These are phyloP conservation scores for Hyphodiscus hymeniophilus DNA, from an alignment of 495 filamentous ascomycete genomes.

Conservation along the genomic window DNA sequence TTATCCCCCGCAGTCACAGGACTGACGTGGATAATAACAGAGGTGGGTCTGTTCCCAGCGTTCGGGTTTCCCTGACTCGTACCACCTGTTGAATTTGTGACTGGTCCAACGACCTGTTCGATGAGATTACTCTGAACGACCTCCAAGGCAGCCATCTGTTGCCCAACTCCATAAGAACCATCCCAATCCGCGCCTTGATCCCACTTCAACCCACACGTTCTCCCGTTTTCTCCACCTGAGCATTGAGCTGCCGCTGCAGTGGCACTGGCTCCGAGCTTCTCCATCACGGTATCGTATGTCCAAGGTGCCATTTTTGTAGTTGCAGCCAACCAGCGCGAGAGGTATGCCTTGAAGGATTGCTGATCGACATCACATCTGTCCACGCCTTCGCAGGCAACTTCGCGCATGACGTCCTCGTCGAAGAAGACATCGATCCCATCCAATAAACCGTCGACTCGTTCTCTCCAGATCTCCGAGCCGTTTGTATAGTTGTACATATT, in stretches of 20 bases:
- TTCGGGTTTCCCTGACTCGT: conserved; percentile 52
- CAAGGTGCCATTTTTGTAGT: conserved; percentile 63
- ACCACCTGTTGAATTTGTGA: conserved; percentile 59
- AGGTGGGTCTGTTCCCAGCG: not conserved
- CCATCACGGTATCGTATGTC: conserved; percentile 51
- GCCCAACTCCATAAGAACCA: conserved; percentile 51
- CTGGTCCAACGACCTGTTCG: conserved; percentile 36
- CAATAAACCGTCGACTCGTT: conserved; percentile 44
- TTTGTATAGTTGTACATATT: conserved; percentile 61
- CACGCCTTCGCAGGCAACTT: conserved; percentile 55
- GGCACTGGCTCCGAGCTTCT: conserved; percentile 54
- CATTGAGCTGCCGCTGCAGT: conserved; percentile 59
- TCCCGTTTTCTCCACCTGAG: conserved; percentile 46
- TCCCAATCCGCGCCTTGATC: conserved; percentile 43
- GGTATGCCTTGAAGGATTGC: conserved; percentile 72
- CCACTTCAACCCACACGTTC: conserved; percentile 70
- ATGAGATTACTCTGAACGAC: conserved; percentile 55
- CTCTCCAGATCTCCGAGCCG: conserved; percentile 41
- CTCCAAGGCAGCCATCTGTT: conserved; percentile 64
- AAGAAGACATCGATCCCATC: conserved; percentile 49
- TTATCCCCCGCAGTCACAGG: conserved; percentile 37
- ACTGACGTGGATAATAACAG: not conserved
- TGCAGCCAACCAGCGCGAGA: conserved; percentile 67
- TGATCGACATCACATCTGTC: conserved; percentile 59
- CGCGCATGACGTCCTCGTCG: conserved; percentile 49